Evolutionary conservation across 192 early-diverging fungal species (phyloP).

Genomic region (Chytriomyces sp.): DNA sequence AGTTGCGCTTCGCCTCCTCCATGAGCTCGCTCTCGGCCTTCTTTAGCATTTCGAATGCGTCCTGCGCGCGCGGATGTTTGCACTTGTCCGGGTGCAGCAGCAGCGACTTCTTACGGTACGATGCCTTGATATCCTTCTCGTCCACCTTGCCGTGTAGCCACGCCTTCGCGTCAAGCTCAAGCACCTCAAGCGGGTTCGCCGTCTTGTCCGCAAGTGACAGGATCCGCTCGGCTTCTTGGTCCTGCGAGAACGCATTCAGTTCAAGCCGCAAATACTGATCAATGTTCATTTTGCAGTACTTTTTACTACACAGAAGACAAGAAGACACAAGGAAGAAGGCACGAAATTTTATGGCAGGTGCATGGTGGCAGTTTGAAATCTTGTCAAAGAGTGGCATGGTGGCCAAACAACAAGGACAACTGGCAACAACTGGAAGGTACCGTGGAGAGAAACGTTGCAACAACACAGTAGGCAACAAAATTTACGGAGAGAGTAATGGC

Average conservation of each 20-base stretch:
- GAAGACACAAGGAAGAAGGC: no score
- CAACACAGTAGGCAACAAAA: no score
- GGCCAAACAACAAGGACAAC: no score
- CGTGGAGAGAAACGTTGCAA: no score
- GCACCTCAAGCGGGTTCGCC: conserved; percentile 47
- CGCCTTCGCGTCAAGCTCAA: conserved; percentile 40
- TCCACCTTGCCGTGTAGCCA: conserved; percentile 29
- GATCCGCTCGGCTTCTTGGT: conserved; percentile 53
- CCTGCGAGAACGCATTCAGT: conserved; percentile 48
- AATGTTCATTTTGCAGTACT: conserved; percentile 4
- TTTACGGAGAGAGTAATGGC: no score
- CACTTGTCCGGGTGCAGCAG: conserved; percentile 62
- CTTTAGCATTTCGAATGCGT: conserved; percentile 59
- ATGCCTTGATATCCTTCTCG: conserved; percentile 34
- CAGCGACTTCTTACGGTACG: conserved; percentile 53
- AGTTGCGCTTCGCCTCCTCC: conserved; percentile 47
- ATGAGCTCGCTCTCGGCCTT: conserved; percentile 52
- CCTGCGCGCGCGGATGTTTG: conserved; percentile 53
- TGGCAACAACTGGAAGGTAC: no score
- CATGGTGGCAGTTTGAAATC: no score
- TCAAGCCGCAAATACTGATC: conserved; percentile 31
- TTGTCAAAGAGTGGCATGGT: no score
- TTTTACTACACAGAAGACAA: conserved; percentile 2
- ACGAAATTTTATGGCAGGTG: no score
- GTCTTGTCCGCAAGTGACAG: conserved; percentile 34